Conservation (phyloP, 345 rosid genomes). For the Pseudoturritis turrita region DNA sequence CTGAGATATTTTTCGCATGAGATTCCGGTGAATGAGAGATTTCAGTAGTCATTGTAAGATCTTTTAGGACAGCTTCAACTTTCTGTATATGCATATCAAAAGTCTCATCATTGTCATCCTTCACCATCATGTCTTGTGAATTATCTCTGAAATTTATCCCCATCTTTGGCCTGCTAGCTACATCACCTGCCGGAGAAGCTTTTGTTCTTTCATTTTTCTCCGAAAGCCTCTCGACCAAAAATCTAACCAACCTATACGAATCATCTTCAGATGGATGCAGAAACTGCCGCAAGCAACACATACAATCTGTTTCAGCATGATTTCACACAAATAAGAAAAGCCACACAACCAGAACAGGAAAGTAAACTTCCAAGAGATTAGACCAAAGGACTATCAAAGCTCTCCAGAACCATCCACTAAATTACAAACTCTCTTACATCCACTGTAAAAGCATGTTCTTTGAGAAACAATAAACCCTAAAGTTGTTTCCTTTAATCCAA, state of each 20-base stretch:
- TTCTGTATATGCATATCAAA: conserved; percentile 41
- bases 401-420: not conserved
- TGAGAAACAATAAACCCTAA: too few species aligned
- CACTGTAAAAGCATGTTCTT: too few species aligned
- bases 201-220: conserved; percentile 30
- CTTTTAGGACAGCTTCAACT: conserved; percentile 39
- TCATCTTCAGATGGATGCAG: conserved; percentile 79
- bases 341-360: not conserved
- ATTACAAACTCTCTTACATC: not conserved
- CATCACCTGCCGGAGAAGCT: conserved; percentile 28
- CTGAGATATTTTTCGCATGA: conserved; percentile 6
- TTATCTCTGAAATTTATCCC: not conserved
- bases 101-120: conserved; percentile 31
- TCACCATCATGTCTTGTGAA: conserved; percentile 13
- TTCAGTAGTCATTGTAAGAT: conserved; percentile 39
- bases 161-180: conserved; percentile 23
- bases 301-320: conserved; percentile 58
- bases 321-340: conserved; percentile 47
- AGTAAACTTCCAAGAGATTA: not conserved
- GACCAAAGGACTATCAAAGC: not conserved
- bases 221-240: conserved; percentile 67
- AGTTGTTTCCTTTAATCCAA: not conserved
- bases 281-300: conserved; percentile 82
- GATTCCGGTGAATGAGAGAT: conserved; percentile 26
- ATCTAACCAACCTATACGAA: conserved; percentile 51